A percentile compares a stretch with the other conserved stretches of the same genome.
Conservation (phyloP, 768 basidiomycete species). For the Suillus discolor region DNA sequence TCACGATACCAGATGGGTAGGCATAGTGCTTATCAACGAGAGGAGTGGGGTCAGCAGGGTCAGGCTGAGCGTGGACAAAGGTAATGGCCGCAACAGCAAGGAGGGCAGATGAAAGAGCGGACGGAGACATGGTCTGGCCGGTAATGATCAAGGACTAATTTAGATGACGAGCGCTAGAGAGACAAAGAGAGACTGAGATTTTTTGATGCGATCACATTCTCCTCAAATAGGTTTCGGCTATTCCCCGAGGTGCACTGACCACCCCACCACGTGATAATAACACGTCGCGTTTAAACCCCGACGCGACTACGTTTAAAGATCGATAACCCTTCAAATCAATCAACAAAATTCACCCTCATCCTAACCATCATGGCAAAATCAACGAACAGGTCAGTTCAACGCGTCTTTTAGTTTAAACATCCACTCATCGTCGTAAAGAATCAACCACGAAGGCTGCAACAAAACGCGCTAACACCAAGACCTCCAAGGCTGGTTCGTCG, state of each 20-base stretch:
- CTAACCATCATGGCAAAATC: conserved; percentile 50
- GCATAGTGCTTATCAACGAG: conserved; percentile 48
- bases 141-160: not conserved
- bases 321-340: conserved; percentile 7
- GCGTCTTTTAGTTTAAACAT: not conserved
- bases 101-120: conserved; percentile 47
- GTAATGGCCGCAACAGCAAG: conserved; percentile 36
- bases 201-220: not conserved
- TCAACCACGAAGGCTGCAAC: conserved; percentile 61
- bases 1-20: conserved; percentile 47
- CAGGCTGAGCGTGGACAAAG: conserved; percentile 33
- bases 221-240: conserved; percentile 28
- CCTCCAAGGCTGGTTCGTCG: conserved; percentile 38
- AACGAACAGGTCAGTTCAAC: conserved; percentile 43
- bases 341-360: conserved; percentile 11
- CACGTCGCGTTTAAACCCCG: conserved; percentile 19
- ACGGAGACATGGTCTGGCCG: conserved; percentile 36
- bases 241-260: conserved; percentile 21
- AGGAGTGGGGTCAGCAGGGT: conserved; percentile 47
- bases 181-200: not conserved
- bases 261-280: conserved; percentile 27
- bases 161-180: not conserved
- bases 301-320: conserved; percentile 25
- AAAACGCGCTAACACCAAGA: conserved; percentile 50
- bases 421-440: conserved; percentile 33